phyloP scores from a whole-genome alignment of 176 grass and related monocot genomes.

The Saccharum officinarum region DNA sequence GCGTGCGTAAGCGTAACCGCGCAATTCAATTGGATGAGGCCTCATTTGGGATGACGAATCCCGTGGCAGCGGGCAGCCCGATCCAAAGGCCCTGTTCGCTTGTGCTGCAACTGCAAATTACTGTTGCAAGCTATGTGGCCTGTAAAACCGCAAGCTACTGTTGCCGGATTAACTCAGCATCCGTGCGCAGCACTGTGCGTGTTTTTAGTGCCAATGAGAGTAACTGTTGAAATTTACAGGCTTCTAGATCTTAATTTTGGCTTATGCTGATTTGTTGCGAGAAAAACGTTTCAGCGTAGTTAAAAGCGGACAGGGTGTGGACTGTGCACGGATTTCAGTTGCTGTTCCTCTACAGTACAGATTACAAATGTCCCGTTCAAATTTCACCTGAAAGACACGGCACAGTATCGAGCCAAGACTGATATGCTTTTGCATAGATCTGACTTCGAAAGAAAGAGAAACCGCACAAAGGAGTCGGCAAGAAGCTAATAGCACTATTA shows the following conservation, averaged over 20 bases:
- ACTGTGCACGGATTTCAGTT: background rate
- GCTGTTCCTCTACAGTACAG: background rate
- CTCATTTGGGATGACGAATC: no score
- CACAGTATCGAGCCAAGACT: background rate
- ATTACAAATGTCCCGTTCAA: background rate
- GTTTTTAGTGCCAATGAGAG: background rate
- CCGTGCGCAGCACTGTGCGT: background rate
- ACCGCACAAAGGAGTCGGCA: background rate
- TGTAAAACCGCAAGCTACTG: background rate
- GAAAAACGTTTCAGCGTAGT: no score
- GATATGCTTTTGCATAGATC: background rate
- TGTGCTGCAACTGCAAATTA: background rate
- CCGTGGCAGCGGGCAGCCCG: no score
- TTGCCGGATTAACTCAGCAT: background rate
- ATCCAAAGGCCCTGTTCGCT: no score
- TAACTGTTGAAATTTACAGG: background rate
- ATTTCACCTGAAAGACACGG: background rate
- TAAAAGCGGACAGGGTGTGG: no score
- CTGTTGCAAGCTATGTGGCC: background rate
- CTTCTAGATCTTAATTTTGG: background rate
- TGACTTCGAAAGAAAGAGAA: background rate
- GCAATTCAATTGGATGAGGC: no score
- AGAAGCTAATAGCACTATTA: conserved; percentile 3
- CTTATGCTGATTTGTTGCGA: no score
- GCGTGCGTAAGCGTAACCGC: no score